These are phyloP conservation scores for Aureobasidium melanogenum DNA, from an alignment of 2,329 filamentous ascomycete genomes.

Conservation along the genomic window DNA sequence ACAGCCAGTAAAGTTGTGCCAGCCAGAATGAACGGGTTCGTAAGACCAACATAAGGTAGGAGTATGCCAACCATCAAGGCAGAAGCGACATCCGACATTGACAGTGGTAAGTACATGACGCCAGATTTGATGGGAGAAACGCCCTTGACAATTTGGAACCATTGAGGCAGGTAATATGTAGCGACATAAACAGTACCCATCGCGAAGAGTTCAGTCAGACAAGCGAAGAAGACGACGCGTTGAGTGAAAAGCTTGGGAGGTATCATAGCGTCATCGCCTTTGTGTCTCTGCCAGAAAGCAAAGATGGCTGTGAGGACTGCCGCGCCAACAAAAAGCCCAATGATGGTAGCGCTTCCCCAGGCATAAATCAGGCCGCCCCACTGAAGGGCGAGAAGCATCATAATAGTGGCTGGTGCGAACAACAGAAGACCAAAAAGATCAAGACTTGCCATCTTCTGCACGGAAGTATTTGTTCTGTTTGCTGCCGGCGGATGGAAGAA, in stretches of 20 bases:
- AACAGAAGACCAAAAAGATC: background rate
- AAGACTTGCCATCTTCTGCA: slow-evolving; percentile 29
- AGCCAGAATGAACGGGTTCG: slow-evolving; percentile 40
- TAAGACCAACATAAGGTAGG: slow-evolving; percentile 38
- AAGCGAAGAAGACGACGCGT: background rate
- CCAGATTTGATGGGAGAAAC: slow-evolving; percentile 37
- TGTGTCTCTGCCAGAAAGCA: background rate
- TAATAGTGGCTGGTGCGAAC: slow-evolving; percentile 17
- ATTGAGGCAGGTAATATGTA: slow-evolving; percentile 29
- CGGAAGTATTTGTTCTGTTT: slow-evolving; percentile 11
- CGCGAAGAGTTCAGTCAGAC: background rate
- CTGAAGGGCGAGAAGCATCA: slow-evolving; percentile 39
- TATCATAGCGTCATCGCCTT: slow-evolving; percentile 7
- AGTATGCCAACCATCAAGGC: slow-evolving; percentile 33
- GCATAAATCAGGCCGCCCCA: slow-evolving; percentile 32
- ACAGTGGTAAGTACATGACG: slow-evolving; percentile 27
- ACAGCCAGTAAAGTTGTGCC: slow-evolving; percentile 35
- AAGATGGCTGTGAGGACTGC: slow-evolving; percentile 17
- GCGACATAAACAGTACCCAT: slow-evolving; percentile 26
- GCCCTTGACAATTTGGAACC: slow-evolving; percentile 44
- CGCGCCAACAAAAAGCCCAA: slow-evolving; percentile 38
- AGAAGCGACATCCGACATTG: slow-evolving; percentile 37
- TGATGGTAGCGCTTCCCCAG: slow-evolving; percentile 33
- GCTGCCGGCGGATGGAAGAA: background rate
- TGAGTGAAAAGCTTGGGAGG: background rate